Evolutionary conservation across 495 filamentous ascomycete genomes (phyloP), one percentile per base, ranked within the genome.

Genomic region (Lasiosphaeria hispida): DNA sequence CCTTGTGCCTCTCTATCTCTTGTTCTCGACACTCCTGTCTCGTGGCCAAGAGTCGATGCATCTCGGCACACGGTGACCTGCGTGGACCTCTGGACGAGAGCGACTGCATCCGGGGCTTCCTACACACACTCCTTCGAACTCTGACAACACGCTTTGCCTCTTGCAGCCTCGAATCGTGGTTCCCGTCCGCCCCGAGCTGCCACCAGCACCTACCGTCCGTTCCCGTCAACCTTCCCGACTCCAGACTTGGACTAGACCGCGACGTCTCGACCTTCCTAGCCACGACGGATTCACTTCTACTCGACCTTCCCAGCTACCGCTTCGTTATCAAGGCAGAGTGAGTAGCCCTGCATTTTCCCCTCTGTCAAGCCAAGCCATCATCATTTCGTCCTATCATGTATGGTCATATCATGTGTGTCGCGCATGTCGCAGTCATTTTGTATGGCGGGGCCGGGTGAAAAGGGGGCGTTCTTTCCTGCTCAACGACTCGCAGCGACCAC

Each of bases 261-360:
- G 5, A 30, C 23, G 5, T 30, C 23, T 30, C 23, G 23, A 30
- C 23, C 5, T 30, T 30, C 23, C 23, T 5, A 5, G 23, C 23
- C 23, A 30, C 2, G 30, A 52, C 18, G 35, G 49, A 52, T 52
- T 52, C 15, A 40, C 49, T 52, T 52, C 49, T 14, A 37, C 19
- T 52, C 49, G 5, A 30, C 23, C 2, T 30, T 30, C 23, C 23
- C 23, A 30, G 23, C 23, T 30, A 30, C 23, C 23, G 23, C 23
- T 30, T 30, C 23, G 23, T 30, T 30, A 30, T 30, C 23, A 30
- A 30, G 23, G 23, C 23, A 30, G 23, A 30, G 23, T 30, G 23
- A 30, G 23, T 30, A 5, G 5, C n/a, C n/a, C n/a, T n/a, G n/a
- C n/a, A n/a, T 2, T 5, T 30, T 30, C 5, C 23, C 23, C 23